Evolutionary conservation across 2,329 filamentous ascomycete genomes (phyloP).

Genomic region (Fusarium temperatum): DNA sequence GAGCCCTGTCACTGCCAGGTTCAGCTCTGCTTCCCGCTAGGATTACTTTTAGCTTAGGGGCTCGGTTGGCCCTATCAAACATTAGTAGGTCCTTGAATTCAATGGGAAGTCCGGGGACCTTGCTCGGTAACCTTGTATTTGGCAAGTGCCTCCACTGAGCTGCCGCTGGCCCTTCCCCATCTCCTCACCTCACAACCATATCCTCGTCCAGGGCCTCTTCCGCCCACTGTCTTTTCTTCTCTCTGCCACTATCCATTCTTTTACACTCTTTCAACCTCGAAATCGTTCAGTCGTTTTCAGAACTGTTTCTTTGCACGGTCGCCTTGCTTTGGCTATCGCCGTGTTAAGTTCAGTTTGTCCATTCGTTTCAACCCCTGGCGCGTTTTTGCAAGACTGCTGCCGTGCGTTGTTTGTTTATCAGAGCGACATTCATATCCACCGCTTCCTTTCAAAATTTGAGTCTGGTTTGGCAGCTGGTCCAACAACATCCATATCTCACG

Average conservation of each 20-base stretch:
- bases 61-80: conserved; percentile 36
- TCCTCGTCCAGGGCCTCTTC: conserved; percentile 18
- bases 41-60: conserved; percentile 9
- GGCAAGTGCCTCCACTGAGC: conserved; percentile 6
- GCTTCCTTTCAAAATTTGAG: conserved; percentile 18
- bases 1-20: conserved; percentile 17
- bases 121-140: conserved; percentile 10
- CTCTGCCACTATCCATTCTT: conserved; percentile 22
- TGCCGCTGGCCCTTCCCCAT: conserved; percentile 15
- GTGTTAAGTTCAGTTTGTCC: conserved; percentile 42
- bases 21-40: conserved; percentile 15
- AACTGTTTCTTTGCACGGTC: conserved; percentile 34
- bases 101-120: conserved; percentile 26
- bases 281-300: conserved; percentile 21
- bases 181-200: conserved; percentile 24
- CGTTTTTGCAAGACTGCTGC: conserved; percentile 38
- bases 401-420: conserved; percentile 13
- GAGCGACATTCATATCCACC: conserved; percentile 17
- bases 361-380: conserved; percentile 40
- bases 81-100: conserved; percentile 8
- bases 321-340: conserved; percentile 33
- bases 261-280: conserved; percentile 21
- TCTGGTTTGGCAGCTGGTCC: conserved; percentile 42
- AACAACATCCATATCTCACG: conserved; percentile 28
- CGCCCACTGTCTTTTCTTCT: neutral